These are phyloP conservation scores for Tetrapisispora phaffii DNA, from an alignment of 805 yeast genomes.

Conservation along the genomic window DNA sequence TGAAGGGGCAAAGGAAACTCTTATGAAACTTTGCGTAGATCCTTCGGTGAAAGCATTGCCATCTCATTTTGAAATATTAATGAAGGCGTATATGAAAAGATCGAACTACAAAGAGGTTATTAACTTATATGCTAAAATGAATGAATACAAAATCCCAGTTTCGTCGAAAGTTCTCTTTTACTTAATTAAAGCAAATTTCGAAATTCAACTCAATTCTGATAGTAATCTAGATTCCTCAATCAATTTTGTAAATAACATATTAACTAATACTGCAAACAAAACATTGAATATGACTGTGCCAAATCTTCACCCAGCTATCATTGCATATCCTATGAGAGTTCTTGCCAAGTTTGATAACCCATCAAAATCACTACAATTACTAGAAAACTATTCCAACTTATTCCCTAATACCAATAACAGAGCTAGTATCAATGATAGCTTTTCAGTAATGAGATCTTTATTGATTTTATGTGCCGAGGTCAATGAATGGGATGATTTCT, in stretches of 20 bases:
- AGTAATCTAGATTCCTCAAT: constrained; percentile 25
- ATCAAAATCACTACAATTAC: constrained; percentile 25
- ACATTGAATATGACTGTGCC: constrained; percentile 15
- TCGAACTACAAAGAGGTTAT: constrained; percentile 24
- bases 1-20: constrained; percentile 13
- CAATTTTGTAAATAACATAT: constrained; percentile 24
- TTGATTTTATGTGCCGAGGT: constrained; percentile 24
- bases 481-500: constrained; percentile 28
- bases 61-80: constrained; percentile 25
- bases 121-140: constrained; percentile 20
- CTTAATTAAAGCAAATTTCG: constrained; percentile 26
- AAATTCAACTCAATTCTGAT: constrained; percentile 19
- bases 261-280: constrained; percentile 20
- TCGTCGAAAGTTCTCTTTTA: constrained; percentile 24
- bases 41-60: constrained; percentile 11
- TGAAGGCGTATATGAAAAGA: constrained; percentile 23
- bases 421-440: constrained; percentile 17
- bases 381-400: constrained; percentile 25
- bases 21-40: constrained; percentile 15
- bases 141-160: constrained; percentile 16
- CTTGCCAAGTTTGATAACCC: constrained; percentile 27
- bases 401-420: constrained; percentile 21
- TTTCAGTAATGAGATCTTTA: constrained; percentile 27
- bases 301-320: constrained; percentile 26
- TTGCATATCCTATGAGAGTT: constrained; percentile 30